Evolutionary conservation across 129 eudicot species (phyloP), one percentile per base, ranked within the genome.

Genomic region (Helianthus annuus): DNA sequence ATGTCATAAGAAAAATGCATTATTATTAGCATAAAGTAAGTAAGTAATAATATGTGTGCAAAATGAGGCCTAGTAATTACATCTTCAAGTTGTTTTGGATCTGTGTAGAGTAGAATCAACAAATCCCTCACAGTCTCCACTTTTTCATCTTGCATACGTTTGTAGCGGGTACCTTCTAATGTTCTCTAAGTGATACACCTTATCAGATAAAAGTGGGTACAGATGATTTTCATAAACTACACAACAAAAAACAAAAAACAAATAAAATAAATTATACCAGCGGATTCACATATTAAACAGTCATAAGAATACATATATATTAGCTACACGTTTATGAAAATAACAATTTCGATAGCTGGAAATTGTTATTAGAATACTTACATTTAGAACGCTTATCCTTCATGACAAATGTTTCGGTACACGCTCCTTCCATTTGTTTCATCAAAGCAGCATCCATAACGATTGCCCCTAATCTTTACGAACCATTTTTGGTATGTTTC

Each of bases 101-200:
- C 79, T 51, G 80, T 48, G 78, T 69, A 69, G 63, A 85, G 64
- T 19, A 72, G 76, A 27, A 24, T 75, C 56, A 85, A 82, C 10
- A 86, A 80, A 63, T 91, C 92, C 62, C 80, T 77, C 82, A 91
- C 95, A 7, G 88, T 77, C 22, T 24, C 52, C 62, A 88, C 81
- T 46, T 76, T 73, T 72, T 78, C 92, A 36, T 65, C 62, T 70
- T 42, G 78, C 80, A 90, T 39, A 13, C 81, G 83, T 54, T 75
- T 77, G 76, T 77, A 78, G 48, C 85, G 85, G 57, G 84, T 66
- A 74, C 95, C 97, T 54, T 80, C 91, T 82, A 9, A 90, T 90
- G 51, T 85, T 76, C 72, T 83, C 79, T 74, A 87, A 77, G 63
- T 79, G 75, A 82, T 81, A 78, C 36, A 87, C 95, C 73, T 91